Percentiles rank a stretch among this genome's conserved stretches.
These are phyloP conservation scores for Periconia sp. DNA, from an alignment of 2,329 filamentous ascomycete species.

Conservation along the genomic window DNA sequence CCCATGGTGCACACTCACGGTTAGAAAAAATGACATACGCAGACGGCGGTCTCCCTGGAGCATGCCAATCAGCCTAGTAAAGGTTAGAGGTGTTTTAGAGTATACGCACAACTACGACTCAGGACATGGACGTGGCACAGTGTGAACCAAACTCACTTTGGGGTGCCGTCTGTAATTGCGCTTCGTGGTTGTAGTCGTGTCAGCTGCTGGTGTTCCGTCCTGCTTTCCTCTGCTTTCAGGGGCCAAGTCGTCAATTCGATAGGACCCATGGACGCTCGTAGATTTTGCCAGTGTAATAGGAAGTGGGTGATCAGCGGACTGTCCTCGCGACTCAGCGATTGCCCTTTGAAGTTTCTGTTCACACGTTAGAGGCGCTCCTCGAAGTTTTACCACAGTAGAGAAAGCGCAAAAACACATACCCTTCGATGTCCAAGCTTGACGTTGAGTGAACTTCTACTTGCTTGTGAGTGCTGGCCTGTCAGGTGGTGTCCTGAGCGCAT, in stretches of 20 bases:
- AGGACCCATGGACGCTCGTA: slow-evolving; percentile 56
- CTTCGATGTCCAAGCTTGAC: slow-evolving; percentile 81
- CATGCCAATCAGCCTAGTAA: slow-evolving; percentile 72
- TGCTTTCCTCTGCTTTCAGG: slow-evolving; percentile 51
- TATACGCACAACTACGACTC: no score
- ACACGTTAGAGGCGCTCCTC: not conserved
- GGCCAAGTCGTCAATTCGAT: slow-evolving; percentile 58
- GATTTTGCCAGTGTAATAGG: slow-evolving; percentile 47
- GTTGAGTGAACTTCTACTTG: slow-evolving; percentile 57
- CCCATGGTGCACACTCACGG: slow-evolving; percentile 55
- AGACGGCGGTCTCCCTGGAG: slow-evolving; percentile 76
- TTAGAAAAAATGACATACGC: slow-evolving; percentile 87
- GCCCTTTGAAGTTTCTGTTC: slow-evolving; percentile 75
- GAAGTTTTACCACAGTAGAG: no score
- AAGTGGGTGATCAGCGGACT: slow-evolving; percentile 40
- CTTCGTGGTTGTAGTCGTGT: slow-evolving; percentile 51
- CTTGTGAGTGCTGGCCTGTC: not conserved
- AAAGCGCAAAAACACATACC: slow-evolving; percentile 49
- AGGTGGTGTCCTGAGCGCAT: slow-evolving; percentile 23
- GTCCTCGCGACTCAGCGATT: slow-evolving; percentile 72
- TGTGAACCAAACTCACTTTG: slow-evolving; percentile 56
- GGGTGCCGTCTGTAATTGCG: slow-evolving; percentile 78
- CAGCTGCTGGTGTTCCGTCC: slow-evolving; percentile 44
- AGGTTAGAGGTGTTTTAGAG: slow-evolving; percentile 13
- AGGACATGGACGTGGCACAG: not conserved